Percentiles rank a stretch among this genome's conserved stretches.
Evolutionary conservation across 2,329 filamentous ascomycete genomes (phyloP).

Genomic region (Pyrenophora teres): DNA sequence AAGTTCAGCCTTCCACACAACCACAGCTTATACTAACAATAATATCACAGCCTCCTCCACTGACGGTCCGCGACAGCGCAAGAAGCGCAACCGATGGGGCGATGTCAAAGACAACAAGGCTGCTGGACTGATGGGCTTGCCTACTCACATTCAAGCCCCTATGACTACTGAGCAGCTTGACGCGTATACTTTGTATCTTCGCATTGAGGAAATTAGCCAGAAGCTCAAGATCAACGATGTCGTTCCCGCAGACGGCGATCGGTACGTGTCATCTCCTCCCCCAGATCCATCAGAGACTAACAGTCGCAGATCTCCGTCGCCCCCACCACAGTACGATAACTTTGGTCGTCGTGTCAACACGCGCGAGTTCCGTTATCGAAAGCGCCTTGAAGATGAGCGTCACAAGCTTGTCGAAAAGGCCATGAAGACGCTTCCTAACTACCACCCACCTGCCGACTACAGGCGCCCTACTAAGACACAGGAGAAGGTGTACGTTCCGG

Average conservation of each 20-base stretch:
- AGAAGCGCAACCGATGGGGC: conserved; percentile 99
- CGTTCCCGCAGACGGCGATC: conserved; percentile 92
- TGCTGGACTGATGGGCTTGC: conserved; percentile 94
- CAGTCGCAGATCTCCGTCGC: conserved; percentile 80
- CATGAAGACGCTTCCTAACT: conserved; percentile 99
- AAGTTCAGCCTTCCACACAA: conserved; percentile 42
- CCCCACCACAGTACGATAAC: conserved; percentile 97
- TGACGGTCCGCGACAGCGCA: conserved; percentile 85
- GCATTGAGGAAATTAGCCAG: conserved; percentile 98
- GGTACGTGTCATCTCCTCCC: conserved; percentile 63
- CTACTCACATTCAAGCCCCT: conserved; percentile 92
- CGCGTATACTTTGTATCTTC: conserved; percentile 92
- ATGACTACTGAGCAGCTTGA: conserved; percentile 99
- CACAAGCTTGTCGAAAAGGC: conserved; percentile 99
- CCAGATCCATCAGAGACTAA: conserved; percentile 6
- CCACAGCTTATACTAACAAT: conserved; percentile 15
- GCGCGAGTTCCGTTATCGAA: conserved; percentile 96
- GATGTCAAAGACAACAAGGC: conserved; percentile 98
- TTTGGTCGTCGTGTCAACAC: conserved; percentile 99
- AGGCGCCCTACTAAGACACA: conserved; percentile 99
- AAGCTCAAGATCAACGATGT: conserved; percentile 99
- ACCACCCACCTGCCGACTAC: conserved; percentile 97
- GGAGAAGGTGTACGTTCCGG: conserved; percentile 99
- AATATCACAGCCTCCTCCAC: conserved; percentile 28
- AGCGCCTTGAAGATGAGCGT: conserved; percentile 96